Evolutionary conservation across 768 basidiomycete genomes (phyloP).

Genomic region (Pleurotus citrinopileatus): DNA sequence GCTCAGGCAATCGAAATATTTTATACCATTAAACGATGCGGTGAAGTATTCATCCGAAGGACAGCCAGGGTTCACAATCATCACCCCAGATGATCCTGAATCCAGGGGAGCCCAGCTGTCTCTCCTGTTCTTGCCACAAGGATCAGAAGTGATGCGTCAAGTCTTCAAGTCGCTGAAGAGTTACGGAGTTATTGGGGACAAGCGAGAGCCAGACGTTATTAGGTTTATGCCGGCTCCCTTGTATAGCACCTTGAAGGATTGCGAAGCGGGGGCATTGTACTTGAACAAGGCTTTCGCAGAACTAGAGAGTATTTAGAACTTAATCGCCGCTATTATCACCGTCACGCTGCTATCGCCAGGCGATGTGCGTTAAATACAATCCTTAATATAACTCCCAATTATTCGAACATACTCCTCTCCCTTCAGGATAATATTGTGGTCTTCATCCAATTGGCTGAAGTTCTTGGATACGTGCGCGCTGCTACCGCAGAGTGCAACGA

Average conservation of each 20-base stretch:
- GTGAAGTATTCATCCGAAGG: slow-evolving; percentile 23
- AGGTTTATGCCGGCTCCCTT: slow-evolving; percentile 83
- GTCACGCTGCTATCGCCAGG: background rate
- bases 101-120: slow-evolving; percentile 88
- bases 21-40: slow-evolving; percentile 41
- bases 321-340: background rate
- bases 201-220: slow-evolving; percentile 89
- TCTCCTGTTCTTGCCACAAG: slow-evolving; percentile 67
- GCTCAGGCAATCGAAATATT: slow-evolving; percentile 62
- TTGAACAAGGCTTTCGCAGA: slow-evolving; percentile 58
- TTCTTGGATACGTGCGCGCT: slow-evolving; percentile 22
- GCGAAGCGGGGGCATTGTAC: slow-evolving; percentile 61
- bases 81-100: slow-evolving; percentile 72
- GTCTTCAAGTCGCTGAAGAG: slow-evolving; percentile 59
- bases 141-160: slow-evolving; percentile 63
- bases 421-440: slow-evolving; percentile 54
- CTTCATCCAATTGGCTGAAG: slow-evolving; percentile 40
- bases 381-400: slow-evolving; percentile 36
- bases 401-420: slow-evolving; percentile 43
- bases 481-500: slow-evolving; percentile 36
- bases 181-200: slow-evolving; percentile 87
- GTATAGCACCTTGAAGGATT: slow-evolving; percentile 83
- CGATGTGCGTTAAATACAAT: background rate
- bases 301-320: slow-evolving; percentile 12
- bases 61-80: slow-evolving; percentile 76